Base-by-base conservation (phyloP, 1,284 basidiomycete species). In the Moesziomyces antarcticus region DNA sequence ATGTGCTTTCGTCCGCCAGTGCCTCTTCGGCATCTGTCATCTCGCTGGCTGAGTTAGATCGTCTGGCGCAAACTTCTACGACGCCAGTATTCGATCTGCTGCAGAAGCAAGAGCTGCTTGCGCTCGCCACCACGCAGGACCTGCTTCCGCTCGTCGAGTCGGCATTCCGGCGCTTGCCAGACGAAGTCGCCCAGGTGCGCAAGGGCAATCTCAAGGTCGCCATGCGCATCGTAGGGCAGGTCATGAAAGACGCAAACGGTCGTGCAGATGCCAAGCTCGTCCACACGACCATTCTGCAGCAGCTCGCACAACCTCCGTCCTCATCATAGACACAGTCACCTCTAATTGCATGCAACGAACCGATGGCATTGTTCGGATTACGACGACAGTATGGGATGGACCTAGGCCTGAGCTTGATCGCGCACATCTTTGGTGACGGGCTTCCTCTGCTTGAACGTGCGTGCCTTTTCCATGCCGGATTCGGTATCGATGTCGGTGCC, bases 211-310 rank as follows among this genome's bases (percentile, higher is more conserved):
- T 86, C 30, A 93, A 92, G 69, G 94, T 95, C 1, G 81, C 97
- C 43, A 93, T 93, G 86, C 91, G 92, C 67, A 88, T 99, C 35
- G 88, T 98, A 8, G 96, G 96, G 0, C 88, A 89, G 81, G 92
- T 96, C 22, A 97, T 98, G 93, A 92, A 90, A 84, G 84, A 88
- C 54, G 92, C 90, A 63, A 87, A 89, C 62, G 95, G 95, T 5
- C 87, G 89, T 35, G 93, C 91, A 21, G 91, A 97, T 78, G 87
- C 88, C n/a, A 74, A 60, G 45, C 41, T 74, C 14, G 72, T 74
- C 0, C 72, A 74, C 35, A 49, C 63, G 53, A 56, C 60, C 20
- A 70, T 74, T 27, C 33, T 74, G 35, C 41, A 70, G 35, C 57
- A 62, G 44, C 52, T 68, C 2, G 63, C 53, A 30, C 62, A 65